These are phyloP conservation scores for Boletus sp. DNA, from an alignment of 1,284 basidiomycete genomes.

Conservation along the genomic window DNA sequence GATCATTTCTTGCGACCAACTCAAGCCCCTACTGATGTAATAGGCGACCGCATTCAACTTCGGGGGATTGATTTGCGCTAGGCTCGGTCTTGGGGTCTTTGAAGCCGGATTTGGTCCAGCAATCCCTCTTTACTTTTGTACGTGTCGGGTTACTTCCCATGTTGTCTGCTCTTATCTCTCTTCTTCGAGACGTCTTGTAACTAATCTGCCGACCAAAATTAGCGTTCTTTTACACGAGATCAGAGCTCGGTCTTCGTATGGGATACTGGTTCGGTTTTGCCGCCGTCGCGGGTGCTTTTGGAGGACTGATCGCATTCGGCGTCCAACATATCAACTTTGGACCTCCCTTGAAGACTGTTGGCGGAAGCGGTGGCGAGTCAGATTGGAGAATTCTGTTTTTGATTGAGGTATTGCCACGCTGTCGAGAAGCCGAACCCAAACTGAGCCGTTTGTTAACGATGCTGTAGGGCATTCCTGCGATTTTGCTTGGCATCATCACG, in stretches of 20 bases:
- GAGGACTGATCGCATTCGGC: conserved; percentile 77
- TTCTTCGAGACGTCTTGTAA: not conserved
- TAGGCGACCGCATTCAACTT: conserved; percentile 67
- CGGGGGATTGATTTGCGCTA: conserved; percentile 56
- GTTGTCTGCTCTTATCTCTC: not conserved
- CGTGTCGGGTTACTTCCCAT: conserved; percentile 27
- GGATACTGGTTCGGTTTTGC: conserved; percentile 83
- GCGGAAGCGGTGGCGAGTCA: conserved; percentile 35
- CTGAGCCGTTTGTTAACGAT: conserved; percentile 5
- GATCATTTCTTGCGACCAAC: not conserved
- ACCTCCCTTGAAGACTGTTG: conserved; percentile 22
- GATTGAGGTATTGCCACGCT: conserved; percentile 57
- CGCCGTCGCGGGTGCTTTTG: conserved; percentile 78
- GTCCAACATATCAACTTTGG: conserved; percentile 58
- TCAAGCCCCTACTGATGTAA: not conserved
- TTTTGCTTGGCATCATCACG: conserved; percentile 72
- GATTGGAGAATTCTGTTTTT: conserved; percentile 75
- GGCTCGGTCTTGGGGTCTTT: conserved; percentile 69
- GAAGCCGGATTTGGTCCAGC: conserved; percentile 76
- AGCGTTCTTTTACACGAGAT: conserved; percentile 77
- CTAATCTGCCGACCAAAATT: not conserved
- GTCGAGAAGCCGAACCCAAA: not conserved
- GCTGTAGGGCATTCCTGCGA: conserved; percentile 61
- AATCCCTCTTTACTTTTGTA: conserved; percentile 77
- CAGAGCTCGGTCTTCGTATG: conserved; percentile 73